phyloP scores from a whole-genome alignment of 768 basidiomycete species.

The Kwoniella mangroviensis region DNA sequence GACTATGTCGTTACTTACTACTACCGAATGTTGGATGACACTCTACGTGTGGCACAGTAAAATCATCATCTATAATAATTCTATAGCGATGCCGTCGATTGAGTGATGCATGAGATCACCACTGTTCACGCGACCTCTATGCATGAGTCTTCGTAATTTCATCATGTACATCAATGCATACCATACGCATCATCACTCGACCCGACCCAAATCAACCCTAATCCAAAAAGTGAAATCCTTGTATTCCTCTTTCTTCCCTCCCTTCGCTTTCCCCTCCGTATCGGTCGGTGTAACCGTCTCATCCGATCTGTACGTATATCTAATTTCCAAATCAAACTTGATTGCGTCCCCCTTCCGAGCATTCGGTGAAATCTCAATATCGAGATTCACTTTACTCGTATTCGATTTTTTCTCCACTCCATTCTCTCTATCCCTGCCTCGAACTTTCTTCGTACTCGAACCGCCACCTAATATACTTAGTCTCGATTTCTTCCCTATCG shows the following conservation, averaged over 20 bases:
- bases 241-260: slow-evolving; percentile 42
- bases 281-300: slow-evolving; percentile 59
- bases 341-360: slow-evolving; percentile 80
- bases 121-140: neutral
- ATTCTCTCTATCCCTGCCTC: slow-evolving; percentile 61
- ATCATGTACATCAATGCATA: neutral
- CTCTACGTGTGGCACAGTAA: slow-evolving; percentile 4
- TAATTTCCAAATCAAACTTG: slow-evolving; percentile 75
- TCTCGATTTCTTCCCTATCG: slow-evolving; percentile 52
- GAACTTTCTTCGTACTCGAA: slow-evolving; percentile 29
- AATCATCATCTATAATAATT: neutral
- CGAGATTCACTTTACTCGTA: slow-evolving; percentile 86
- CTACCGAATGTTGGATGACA: too few species aligned
- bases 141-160: neutral
- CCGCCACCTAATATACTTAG: slow-evolving; percentile 26
- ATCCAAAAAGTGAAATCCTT: slow-evolving; percentile 56
- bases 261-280: slow-evolving; percentile 11
- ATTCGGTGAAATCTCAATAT: slow-evolving; percentile 81
- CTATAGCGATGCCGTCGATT: neutral
- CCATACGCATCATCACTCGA: slow-evolving; percentile 13
- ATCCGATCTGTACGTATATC: slow-evolving; percentile 92
- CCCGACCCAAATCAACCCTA: slow-evolving; percentile 39
- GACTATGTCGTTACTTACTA: neutral
- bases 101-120: neutral
- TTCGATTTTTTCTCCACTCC: slow-evolving; percentile 90